A percentile compares a stretch with the other conserved stretches of the same genome.
Evolutionary conservation across 2,329 filamentous ascomycete species (phyloP).

Genomic region (Ophiocordyceps camponoti-floridani): DNA sequence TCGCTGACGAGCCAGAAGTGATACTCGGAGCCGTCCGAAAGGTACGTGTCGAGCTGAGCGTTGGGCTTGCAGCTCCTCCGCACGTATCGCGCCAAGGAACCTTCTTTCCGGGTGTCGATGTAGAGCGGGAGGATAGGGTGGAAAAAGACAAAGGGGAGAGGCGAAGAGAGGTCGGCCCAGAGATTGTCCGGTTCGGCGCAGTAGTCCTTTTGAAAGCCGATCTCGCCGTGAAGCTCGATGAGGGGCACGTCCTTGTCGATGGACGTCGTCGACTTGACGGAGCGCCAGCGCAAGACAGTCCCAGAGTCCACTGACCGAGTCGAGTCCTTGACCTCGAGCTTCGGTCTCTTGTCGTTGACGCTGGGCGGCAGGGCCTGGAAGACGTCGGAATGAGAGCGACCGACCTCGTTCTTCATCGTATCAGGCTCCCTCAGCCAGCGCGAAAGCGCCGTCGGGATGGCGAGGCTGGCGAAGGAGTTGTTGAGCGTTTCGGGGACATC

Average conservation of each 20-base stretch:
- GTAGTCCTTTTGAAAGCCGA: slow-evolving; percentile 58
- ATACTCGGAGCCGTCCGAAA: slow-evolving; percentile 62
- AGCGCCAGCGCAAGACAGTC: slow-evolving; percentile 47
- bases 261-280: slow-evolving; percentile 31
- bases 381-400: slow-evolving; percentile 46
- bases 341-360: slow-evolving; percentile 22
- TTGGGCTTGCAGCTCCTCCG: slow-evolving; percentile 85
- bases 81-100: slow-evolving; percentile 74
- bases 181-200: slow-evolving; percentile 47
- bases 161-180: slow-evolving; percentile 47
- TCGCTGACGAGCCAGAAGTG: slow-evolving; percentile 88
- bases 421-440: slow-evolving; percentile 63
- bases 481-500: slow-evolving; percentile 42
- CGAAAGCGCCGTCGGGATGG: slow-evolving; percentile 56
- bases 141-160: slow-evolving; percentile 67
- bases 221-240: slow-evolving; percentile 59
- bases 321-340: slow-evolving; percentile 31
- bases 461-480: slow-evolving; percentile 63
- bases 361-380: slow-evolving; percentile 37
- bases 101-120: slow-evolving; percentile 80
- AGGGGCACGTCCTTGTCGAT: slow-evolving; percentile 39
- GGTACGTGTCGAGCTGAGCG: slow-evolving; percentile 68
- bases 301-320: slow-evolving; percentile 15
- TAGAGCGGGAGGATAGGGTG: slow-evolving; percentile 78
- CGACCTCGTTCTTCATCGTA: slow-evolving; percentile 48